These are phyloP conservation scores for Phytopythium chamaehyphon DNA, from an alignment of 352 stramenopile species.

Conservation along the genomic window DNA sequence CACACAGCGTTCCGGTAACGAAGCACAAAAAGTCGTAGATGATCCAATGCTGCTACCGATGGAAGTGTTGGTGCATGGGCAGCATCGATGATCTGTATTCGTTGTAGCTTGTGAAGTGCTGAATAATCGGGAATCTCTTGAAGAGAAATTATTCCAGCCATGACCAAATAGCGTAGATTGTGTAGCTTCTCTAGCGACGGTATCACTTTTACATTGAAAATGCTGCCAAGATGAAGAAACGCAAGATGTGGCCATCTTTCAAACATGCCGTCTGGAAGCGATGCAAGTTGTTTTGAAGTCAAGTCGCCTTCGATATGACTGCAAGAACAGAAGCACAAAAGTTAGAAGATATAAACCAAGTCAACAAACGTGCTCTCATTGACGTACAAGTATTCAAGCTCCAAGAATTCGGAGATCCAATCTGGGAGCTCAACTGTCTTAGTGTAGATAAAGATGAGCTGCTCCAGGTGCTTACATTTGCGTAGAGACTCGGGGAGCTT, in stretches of 20 bases:
- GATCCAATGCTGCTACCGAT: constrained; percentile 10
- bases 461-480: constrained; percentile 24
- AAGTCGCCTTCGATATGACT: constrained; percentile 32
- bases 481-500: constrained; percentile 28
- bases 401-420: constrained; percentile 20
- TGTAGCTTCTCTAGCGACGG: constrained; percentile 26
- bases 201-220: constrained; percentile 17
- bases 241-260: constrained; percentile 24
- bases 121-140: constrained; percentile 21
- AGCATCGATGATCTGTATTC: constrained; percentile 17
- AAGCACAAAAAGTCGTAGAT: constrained; percentile 15
- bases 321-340: neutral
- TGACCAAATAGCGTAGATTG: constrained; percentile 26
- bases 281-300: constrained; percentile 14
- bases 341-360: neutral
- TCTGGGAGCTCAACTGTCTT: constrained; percentile 20
- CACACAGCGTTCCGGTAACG: constrained; percentile 18
- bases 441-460: constrained; percentile 31
- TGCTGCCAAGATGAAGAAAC: constrained; percentile 27
- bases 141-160: constrained; percentile 15
- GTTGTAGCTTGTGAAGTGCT: constrained; percentile 9
- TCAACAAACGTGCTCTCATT: too few relatives aligned
- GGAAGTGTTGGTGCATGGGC: constrained; percentile 9
- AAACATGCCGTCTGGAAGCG: constrained; percentile 20
- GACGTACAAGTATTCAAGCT: constrained; percentile 34